These are phyloP conservation scores for Salvia miltiorrhiza DNA, from an alignment of 257 asterid species.

Conservation along the genomic window DNA sequence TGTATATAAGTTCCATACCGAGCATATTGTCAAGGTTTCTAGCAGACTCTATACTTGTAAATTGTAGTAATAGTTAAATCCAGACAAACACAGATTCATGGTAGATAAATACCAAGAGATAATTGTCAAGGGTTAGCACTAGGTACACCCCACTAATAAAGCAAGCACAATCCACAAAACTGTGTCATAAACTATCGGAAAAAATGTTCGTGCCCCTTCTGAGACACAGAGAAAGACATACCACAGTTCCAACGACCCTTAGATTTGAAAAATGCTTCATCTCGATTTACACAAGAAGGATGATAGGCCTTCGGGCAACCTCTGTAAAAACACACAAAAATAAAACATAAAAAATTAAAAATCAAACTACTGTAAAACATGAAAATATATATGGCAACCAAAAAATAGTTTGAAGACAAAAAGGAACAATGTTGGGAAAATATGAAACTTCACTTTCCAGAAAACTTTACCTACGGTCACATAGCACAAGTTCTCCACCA, in stretches of 20 bases:
- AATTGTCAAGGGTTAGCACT: conserved; percentile 2
- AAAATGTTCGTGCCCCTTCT: background rate
- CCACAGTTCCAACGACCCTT: conserved; percentile 99
- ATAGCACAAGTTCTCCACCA: conserved; percentile 88
- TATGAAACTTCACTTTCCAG: conserved; percentile 2
- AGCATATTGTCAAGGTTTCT: background rate
- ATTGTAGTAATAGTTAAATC: background rate
- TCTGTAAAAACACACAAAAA: conserved; percentile 41
- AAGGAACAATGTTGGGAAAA: background rate
- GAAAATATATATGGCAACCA: background rate
- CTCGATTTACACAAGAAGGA: conserved; percentile 87
- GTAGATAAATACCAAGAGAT: background rate
- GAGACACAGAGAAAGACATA: conserved; percentile 28
- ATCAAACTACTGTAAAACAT: conserved; percentile 1
- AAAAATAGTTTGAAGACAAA: background rate
- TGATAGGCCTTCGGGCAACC: conserved; percentile 98
- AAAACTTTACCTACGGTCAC: conserved; percentile 81
- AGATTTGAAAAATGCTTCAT: conserved; percentile 82
- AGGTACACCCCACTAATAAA: background rate
- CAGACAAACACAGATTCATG: background rate
- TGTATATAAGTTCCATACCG: background rate
- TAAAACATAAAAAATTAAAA: background rate
- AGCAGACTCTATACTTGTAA: background rate
- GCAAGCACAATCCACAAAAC: background rate
- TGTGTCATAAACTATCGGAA: background rate